These are phyloP conservation scores for Paecilomyces variotii DNA, from an alignment of 2,329 filamentous ascomycete species.

Conservation along the genomic window DNA sequence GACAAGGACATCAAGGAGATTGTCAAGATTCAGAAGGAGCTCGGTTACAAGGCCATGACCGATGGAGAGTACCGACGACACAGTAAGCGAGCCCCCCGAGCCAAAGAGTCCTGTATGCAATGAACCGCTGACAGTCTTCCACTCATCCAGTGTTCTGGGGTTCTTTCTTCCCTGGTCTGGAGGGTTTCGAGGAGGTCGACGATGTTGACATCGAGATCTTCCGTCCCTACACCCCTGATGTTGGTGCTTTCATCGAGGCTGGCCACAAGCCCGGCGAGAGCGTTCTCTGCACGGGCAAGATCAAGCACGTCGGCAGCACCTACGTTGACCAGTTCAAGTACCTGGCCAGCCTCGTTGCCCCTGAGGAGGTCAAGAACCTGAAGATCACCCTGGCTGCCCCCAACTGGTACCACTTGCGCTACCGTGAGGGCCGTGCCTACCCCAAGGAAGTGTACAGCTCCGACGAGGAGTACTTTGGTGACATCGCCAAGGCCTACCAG, in stretches of 20 bases:
- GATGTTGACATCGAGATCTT: slow-evolving; percentile 45
- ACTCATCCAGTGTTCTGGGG: slow-evolving; percentile 46
- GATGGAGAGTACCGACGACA: slow-evolving; percentile 59
- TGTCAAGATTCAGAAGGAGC: slow-evolving; percentile 55
- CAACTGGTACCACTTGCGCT: slow-evolving; percentile 62
- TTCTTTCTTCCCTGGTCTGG: slow-evolving; percentile 47
- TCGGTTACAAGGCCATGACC: slow-evolving; percentile 56
- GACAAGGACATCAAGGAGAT: slow-evolving; percentile 58
- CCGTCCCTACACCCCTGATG: slow-evolving; percentile 52
- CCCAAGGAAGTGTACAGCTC: slow-evolving; percentile 48
- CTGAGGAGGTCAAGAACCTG: slow-evolving; percentile 55
- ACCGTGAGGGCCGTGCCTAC: slow-evolving; percentile 49
- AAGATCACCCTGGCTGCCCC: slow-evolving; percentile 62
- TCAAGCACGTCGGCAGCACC: slow-evolving; percentile 49
- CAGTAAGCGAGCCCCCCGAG: slow-evolving; percentile 19
- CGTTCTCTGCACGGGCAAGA: slow-evolving; percentile 51
- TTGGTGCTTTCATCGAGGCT: slow-evolving; percentile 54
- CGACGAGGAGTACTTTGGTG: slow-evolving; percentile 56
- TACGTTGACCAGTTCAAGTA: slow-evolving; percentile 53
- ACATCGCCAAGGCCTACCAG: slow-evolving; percentile 59
- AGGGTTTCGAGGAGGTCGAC: slow-evolving; percentile 47
- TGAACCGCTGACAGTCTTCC: background rate
- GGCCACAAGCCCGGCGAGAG: slow-evolving; percentile 49
- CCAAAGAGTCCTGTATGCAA: background rate
- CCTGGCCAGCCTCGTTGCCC: slow-evolving; percentile 51